Evolutionary conservation across 2,329 filamentous ascomycete genomes (phyloP), one percentile per base, ranked within the genome.

Genomic region (Diaporthe ampelina): DNA sequence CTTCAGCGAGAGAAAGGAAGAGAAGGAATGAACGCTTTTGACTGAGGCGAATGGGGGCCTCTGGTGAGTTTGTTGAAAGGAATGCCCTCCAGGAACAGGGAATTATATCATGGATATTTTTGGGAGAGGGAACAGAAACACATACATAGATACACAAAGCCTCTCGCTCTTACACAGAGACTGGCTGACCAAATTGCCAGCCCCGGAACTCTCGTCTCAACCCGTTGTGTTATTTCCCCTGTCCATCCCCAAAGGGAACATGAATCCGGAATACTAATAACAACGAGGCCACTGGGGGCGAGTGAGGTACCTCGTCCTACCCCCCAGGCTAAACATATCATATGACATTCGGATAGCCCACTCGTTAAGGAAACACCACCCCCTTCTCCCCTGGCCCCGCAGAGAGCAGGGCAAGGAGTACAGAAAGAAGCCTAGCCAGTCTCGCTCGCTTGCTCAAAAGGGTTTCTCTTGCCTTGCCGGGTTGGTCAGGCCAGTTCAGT

Each of bases 1-100:
- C 61, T 48, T 56, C 45, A 68, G 71, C 15, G 17, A 45, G 58
- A 73, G 45, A 54, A 75, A 70, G 56, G 54, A 74, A 57, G 56
- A 73, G 59, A 74, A 75, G 73, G 73, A 75, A 75, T 75, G 73
- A 56, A 70, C 59, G 56, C 63, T 68, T 68, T 68, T 68, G 63
- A 68, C 63, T 68, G 63, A 68, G 63, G 63, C 48, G 72, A 73
- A 63, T 43, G 71, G 63, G 45, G 45, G 15, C 63, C 45, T 54
- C 29, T 68, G 29, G 8, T 7, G 8, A 19, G 32, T 54, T 54
- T 68, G 45, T 54, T 68, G 45, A 73, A 70, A 70, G 72, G 73
- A 73, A 73, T 73, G 70, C 48, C 48, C 48, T 54, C 63, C 63
- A 54, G 63, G 63, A 52, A 48, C 45, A 67, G 32, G 63, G 29